These are phyloP conservation scores for Melampsora larici-populina DNA, from an alignment of 1,284 basidiomycete species.

Conservation along the genomic window DNA sequence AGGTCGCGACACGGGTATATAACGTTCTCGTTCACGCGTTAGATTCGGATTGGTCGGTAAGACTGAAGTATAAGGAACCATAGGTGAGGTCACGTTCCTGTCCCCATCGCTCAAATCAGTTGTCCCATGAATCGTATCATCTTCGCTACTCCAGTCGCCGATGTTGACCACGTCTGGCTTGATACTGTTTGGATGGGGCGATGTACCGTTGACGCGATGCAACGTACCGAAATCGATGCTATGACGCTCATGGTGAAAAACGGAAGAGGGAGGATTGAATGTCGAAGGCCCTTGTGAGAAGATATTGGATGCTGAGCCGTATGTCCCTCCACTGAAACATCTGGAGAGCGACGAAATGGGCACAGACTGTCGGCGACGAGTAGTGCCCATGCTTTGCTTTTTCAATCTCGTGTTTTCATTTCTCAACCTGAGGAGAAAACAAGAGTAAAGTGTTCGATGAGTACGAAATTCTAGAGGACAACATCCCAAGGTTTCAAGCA, in stretches of 20 bases:
- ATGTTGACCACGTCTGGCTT: background rate
- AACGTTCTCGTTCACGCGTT: background rate
- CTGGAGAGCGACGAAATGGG: constrained; percentile 42
- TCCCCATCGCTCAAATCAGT: constrained; percentile 1
- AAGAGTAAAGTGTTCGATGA: background rate
- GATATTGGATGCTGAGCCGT: constrained; percentile 1
- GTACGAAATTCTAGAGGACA: background rate
- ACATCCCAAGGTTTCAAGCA: too few relatives aligned
- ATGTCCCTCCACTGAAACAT: constrained; percentile 18
- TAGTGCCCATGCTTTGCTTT: constrained; percentile 12
- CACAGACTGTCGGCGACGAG: constrained; percentile 40
- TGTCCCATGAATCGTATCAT: background rate
- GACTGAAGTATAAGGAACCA: background rate
- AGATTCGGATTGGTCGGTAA: background rate
- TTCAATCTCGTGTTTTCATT: constrained; percentile 36
- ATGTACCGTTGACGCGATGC: background rate
- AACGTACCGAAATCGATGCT: background rate
- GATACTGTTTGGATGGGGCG: background rate
- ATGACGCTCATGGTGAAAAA: background rate
- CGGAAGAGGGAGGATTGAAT: background rate
- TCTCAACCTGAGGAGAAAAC: constrained; percentile 5
- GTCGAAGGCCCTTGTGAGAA: background rate
- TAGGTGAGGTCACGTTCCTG: background rate
- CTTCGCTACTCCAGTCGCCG: background rate
- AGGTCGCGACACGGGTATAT: background rate